Evolutionary conservation across 2,329 filamentous ascomycete species (phyloP), one percentile per base, ranked within the genome.

Genomic region (Sarocladiaceae sp.): DNA sequence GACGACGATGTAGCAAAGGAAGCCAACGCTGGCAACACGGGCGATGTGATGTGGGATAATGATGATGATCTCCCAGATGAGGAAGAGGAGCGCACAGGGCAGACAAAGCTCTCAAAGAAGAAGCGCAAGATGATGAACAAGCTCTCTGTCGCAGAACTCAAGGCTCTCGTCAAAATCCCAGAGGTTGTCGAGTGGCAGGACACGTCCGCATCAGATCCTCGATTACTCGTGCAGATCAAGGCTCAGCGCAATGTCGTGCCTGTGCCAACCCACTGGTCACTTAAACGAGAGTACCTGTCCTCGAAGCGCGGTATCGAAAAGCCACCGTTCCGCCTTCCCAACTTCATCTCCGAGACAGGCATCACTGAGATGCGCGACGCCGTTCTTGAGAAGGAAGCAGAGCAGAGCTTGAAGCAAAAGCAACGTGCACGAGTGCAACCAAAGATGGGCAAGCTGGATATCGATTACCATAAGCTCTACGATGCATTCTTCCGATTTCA

Each of bases 101-200:
- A 76, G 54, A 73, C 79, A 7, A 91, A 86, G 55, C 63, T 97
- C 20, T 96, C 90, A 23, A 97, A 96, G 68, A 96, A 95, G 73
- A 91, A 94, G 66, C 79, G 85, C 53, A 98, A 97, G 69, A 81
- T 85, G 66, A 74, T 89, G 60, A 94, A 85, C 68, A 95, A 94
- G 65, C 73, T 97, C 24, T 95, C 91, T 6, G 88, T 98, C 48
- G 93, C 93, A 40, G 89, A 97, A 65, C 77, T 98, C 51, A 98
- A 98, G 67, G 88, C 91, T 5, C 69, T 95, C 45, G 93, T 96
- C 48, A 78, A 76, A 55, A 91, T 90, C 54, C 93, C 93, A 2
- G 93, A 98, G 63, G 80, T 95, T 9, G 91, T 98, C 5, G 93
- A 98, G 58, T 97, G 93, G 93, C 93, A 94, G 45, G 93, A 98